Conservation (phyloP, 148 eudicot species). For the Arbutus unedo region DNA sequence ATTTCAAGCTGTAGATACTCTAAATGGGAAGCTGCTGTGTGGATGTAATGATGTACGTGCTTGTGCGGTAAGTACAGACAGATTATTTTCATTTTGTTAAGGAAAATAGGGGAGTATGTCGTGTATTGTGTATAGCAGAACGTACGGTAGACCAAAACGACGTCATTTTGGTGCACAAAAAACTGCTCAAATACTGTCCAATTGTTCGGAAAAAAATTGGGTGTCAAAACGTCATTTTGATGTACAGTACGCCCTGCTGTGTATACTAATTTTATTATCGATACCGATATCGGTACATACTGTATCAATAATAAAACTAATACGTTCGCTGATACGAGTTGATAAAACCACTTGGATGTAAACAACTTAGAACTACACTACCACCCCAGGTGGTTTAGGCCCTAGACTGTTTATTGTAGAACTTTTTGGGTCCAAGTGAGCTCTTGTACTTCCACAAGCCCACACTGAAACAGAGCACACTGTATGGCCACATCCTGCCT, state of each 20-base stretch:
- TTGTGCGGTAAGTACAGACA: constrained; percentile 38
- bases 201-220: too few species aligned
- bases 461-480: background rate
- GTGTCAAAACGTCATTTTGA: too few species aligned
- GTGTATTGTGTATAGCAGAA: too few species aligned
- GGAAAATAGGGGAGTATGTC: too few species aligned
- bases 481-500: background rate
- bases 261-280: too few species aligned
- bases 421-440: background rate
- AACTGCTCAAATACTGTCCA: too few species aligned
- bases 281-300: too few species aligned
- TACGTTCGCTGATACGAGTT: too few species aligned
- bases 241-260: too few species aligned
- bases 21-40: constrained; percentile 72
- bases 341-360: background rate
- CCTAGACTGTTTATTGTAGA: background rate
- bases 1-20: constrained; percentile 57
- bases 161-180: too few species aligned
- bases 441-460: background rate
- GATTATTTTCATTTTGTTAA: background rate
- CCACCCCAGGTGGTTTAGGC: background rate
- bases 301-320: too few species aligned
- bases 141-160: too few species aligned
- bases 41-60: constrained; percentile 53
- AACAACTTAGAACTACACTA: background rate